A percentile compares a stretch with the other conserved stretches of the same genome.
Evolutionary conservation across 1,284 basidiomycete species (phyloP).

Genomic region (Cutaneotrichosporon sp.): DNA sequence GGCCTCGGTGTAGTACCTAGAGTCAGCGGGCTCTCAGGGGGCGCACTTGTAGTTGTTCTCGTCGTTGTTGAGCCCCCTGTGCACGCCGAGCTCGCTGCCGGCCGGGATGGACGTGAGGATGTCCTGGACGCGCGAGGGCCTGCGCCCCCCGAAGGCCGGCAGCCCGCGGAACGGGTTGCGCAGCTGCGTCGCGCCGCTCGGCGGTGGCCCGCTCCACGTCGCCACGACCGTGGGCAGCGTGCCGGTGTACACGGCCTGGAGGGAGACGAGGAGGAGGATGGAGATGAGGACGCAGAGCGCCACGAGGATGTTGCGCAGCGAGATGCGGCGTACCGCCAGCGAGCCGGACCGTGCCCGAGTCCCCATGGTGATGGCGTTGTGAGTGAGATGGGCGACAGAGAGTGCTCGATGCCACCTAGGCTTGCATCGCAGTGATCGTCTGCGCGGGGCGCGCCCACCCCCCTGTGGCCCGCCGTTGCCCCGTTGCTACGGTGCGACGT

Average conservation of each 20-base stretch:
- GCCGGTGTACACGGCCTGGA: neutral
- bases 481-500: too few relatives aligned
- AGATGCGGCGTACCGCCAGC: neutral
- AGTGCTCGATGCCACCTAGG: too few relatives aligned
- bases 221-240: neutral
- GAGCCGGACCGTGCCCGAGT: neutral
- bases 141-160: neutral
- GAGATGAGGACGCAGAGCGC: neutral
- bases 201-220: neutral
- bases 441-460: too few relatives aligned
- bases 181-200: neutral
- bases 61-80: neutral
- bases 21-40: neutral
- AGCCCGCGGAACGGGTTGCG: neutral
- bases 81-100: neutral
- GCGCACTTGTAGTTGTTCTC: constrained; percentile 18
- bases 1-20: constrained; percentile 16
- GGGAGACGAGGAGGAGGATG: neutral
- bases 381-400: too few relatives aligned
- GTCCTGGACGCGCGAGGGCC: neutral
- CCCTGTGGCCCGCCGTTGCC: too few relatives aligned
- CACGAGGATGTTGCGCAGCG: neutral
- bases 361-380: neutral
- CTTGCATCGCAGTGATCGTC: too few relatives aligned
- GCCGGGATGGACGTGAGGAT: neutral